Evolutionary conservation across 2,329 filamentous ascomycete species (phyloP), one percentile per base, ranked within the genome.

Genomic region (Fusarium redolens): DNA sequence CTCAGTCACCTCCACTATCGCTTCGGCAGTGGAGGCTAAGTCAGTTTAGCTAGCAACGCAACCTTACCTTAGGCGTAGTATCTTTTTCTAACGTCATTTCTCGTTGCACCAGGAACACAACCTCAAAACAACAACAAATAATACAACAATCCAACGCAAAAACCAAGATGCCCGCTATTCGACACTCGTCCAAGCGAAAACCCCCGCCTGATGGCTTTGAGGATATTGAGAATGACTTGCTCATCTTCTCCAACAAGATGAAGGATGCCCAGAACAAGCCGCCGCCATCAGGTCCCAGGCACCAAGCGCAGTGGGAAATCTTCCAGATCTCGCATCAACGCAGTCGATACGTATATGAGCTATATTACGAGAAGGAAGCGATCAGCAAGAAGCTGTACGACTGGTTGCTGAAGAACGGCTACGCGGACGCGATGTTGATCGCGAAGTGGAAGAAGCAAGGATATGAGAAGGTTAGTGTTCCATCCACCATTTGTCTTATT

Each of bases 361-460:
- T 99, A 52, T 98, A 98, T 86, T 99, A 98, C 84, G 92, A 97
- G 82, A 97, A 98, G 84, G 94, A 98, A 84, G 96, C 96, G 57
- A 98, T 99, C 81, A 93, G 90, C 83, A 96, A 93, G 84, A 87
- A 92, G 83, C 87, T 99, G 25, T 99, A 99, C 83, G 96, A 98
- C 76, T 99, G 94, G 92, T 85, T 98, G 73, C 86, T 99, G 68
- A 99, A 99, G 89, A 98, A 99, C 80, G 92, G 92, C 55, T 98
- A 99, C 81, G 96, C 95, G 9, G 96, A 99, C 83, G 91, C 93
- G 50, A 96, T 95, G 86, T 85, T 99, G 79, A 98, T 99, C 80
- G 96, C 96, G 18, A 99, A 99, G 85, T 99, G 96, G 96, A 99
- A 99, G 90, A 99, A 99, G 86, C 93, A 97, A 79, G 96, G 96